Base-by-base conservation (phyloP, 2,329 filamentous ascomycete genomes). In the Pseudogymnoascus sp. region DNA sequence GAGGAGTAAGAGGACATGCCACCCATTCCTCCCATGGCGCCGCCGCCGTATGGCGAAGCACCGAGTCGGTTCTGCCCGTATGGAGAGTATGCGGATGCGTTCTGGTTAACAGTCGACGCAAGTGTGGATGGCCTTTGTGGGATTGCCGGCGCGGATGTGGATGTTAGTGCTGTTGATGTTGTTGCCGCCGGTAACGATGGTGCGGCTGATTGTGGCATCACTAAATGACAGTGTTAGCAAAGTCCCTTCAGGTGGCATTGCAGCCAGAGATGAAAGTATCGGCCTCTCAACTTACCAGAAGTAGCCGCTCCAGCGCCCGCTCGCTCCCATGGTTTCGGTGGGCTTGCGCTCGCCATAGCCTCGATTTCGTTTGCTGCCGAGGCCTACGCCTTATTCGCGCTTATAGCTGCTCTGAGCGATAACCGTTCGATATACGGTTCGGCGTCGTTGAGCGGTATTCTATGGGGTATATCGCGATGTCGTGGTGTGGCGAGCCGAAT, bases 301-400 rank as follows among this genome's bases (percentile, higher is more conserved):
- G 62, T 68, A 30, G 64, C 66, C 36, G 60, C 65, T 61, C 66
- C 68, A 28, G 84, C 82, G 75, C 87, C 88, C 66, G 87, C 82
- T 74, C 88, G 84, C 78, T 99, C 94, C 94, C 94, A 99, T 53
- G 94, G 94, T 77, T 99, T 99, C 61, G 94, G 94, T 72, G 94
- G 94, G 75, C 93, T 97, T 65, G 83, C 83, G 81, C 86, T 86
- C 11, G 65, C 62, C 67, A 72, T 72, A 15, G 59, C 62, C 39
- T 62, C 18, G n/a, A 22, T 25, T 50, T 59, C 33, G 43, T 43
- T 36, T 47, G 28, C 12, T 18, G 22, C 57, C 60, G 63, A 62
- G 61, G 38, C 53, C 57, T 63, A 50, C 14, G 43, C 43, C 25
- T 18, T 30, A 20, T 4, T 50, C n/a, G 43, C 25, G 43, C 43